A percentile compares a stretch with the other conserved stretches of the same genome.
phyloP scores from a whole-genome alignment of 345 rosid genomes.

The rapeseed (Brassica napus) region DNA sequence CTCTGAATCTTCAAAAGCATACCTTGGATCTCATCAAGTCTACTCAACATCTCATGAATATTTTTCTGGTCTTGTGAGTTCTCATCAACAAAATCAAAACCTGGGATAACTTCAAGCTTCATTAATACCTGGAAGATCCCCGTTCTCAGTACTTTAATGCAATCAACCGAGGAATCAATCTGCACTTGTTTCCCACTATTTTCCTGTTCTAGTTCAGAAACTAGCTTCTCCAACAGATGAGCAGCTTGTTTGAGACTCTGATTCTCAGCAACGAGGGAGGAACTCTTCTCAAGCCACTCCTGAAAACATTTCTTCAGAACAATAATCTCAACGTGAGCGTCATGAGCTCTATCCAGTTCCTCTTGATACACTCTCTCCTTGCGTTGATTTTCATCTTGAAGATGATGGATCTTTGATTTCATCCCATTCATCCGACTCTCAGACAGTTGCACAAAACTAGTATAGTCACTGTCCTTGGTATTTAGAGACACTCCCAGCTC shows the following conservation, averaged over 20 bases:
- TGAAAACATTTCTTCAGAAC: slow-evolving; percentile 62
- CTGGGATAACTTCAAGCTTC: slow-evolving; percentile 50
- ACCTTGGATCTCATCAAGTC: slow-evolving; percentile 58
- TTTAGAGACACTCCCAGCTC: slow-evolving; percentile 53
- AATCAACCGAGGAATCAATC: slow-evolving; percentile 55
- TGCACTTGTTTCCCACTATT: slow-evolving; percentile 55
- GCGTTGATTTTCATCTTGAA: slow-evolving; percentile 58
- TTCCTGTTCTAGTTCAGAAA: slow-evolving; percentile 57
- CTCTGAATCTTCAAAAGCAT: slow-evolving; percentile 50
- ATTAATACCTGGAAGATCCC: slow-evolving; percentile 56
- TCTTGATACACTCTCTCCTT: slow-evolving; percentile 64
- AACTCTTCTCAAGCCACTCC: slow-evolving; percentile 64
- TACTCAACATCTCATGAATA: slow-evolving; percentile 43
- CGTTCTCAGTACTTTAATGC: slow-evolving; percentile 50
- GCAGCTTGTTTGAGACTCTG: slow-evolving; percentile 59
- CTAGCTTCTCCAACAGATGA: slow-evolving; percentile 56
- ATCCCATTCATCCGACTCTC: slow-evolving; percentile 50
- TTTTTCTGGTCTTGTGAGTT: slow-evolving; percentile 47
- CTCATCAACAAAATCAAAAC: slow-evolving; percentile 41
- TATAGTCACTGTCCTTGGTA: slow-evolving; percentile 57
- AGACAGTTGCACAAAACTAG: slow-evolving; percentile 47
- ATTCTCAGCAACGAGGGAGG: slow-evolving; percentile 56
- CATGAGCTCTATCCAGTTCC: slow-evolving; percentile 62
- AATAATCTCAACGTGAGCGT: slow-evolving; percentile 64
- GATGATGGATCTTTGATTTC: slow-evolving; percentile 56